These are phyloP conservation scores for Populus davidiana DNA, from an alignment of 345 rosid genomes.

Conservation along the genomic window DNA sequence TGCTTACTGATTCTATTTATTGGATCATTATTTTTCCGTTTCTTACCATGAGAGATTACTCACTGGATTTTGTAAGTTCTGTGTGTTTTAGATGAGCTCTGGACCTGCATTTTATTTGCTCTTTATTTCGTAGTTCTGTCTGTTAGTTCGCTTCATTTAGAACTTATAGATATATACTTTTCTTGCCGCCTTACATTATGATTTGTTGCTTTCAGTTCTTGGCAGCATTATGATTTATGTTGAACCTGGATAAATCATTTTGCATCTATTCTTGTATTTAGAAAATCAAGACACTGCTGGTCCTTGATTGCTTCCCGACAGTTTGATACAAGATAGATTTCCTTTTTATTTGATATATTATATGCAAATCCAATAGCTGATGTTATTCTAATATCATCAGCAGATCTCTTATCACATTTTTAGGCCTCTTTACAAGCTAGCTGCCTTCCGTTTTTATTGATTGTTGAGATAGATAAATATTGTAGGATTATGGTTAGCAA, in stretches of 20 bases:
- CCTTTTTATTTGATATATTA: too few species aligned
- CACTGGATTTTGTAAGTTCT: conserved; percentile 51
- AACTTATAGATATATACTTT: background rate
- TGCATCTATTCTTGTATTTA: background rate
- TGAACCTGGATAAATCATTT: background rate
- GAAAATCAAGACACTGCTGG: too few species aligned
- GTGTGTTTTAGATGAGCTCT: background rate
- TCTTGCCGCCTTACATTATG: background rate
- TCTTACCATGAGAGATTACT: conserved; percentile 48
- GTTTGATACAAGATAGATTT: too few species aligned
- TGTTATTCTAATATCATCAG: too few species aligned
- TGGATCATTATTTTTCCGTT: conserved; percentile 67
- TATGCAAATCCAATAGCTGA: too few species aligned
- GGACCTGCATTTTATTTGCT: background rate
- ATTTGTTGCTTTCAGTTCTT: background rate
- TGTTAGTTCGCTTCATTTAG: background rate
- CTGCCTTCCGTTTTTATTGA: too few species aligned
- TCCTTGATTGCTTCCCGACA: too few species aligned
- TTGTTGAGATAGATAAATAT: too few species aligned
- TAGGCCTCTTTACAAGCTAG: too few species aligned
- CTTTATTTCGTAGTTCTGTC: background rate
- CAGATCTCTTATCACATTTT: too few species aligned
- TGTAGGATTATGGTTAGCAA: background rate
- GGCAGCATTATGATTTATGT: background rate
- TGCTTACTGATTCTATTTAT: conserved; percentile 60